Evolutionary conservation across 192 early-diverging fungal species (phyloP), one percentile per base, ranked within the genome.

Genomic region (Phycomyces nitens): DNA sequence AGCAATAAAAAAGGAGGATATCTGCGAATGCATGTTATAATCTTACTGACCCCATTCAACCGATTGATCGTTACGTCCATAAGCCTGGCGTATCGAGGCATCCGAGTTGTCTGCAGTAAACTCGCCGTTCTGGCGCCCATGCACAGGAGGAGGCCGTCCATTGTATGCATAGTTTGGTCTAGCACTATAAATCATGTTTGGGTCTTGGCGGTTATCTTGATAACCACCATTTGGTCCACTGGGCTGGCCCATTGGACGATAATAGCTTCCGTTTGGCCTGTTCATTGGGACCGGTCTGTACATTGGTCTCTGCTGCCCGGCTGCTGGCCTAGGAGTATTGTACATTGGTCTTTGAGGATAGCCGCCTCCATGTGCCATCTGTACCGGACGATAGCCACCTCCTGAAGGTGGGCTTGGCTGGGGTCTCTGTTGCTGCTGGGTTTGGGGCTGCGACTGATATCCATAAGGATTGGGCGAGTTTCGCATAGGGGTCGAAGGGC

Each of bases 21-120:
- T n/a, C 15, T n/a, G 44, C 12, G 44, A 18, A 18, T 14, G 44
- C 15, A 18, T 47, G 12, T 47, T 47, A 47, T 47, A 47, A 34
- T 47, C 44, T 47, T 47, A 47, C 44, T 47, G 44, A 47, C 44
- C 44, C 44, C 44, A 18, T 47, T 18, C 44, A 47, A 47, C 44
- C 44, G 18, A 47, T 3, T 14, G 18, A 47, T 47, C 44, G 18
- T 47, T 47, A 3, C 44, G 44, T 47, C 44, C 44, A 47, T 47
- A 18, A 3, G 15, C 2, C 18, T 47, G 44, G 3, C 44, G 44
- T 11, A 18, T n/a, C 3, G 44, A 47, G 12, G 44, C 18, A 14
- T 47, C 44, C 12, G 18, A 14, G 12, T 11, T 47, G 3, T 47
- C 44, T 6, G 44, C 11, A 47, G 44, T 47, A 47, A n/a, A 18